These are phyloP conservation scores for Omphalotus olearius DNA, from an alignment of 1,284 basidiomycete species.

Conservation along the genomic window DNA sequence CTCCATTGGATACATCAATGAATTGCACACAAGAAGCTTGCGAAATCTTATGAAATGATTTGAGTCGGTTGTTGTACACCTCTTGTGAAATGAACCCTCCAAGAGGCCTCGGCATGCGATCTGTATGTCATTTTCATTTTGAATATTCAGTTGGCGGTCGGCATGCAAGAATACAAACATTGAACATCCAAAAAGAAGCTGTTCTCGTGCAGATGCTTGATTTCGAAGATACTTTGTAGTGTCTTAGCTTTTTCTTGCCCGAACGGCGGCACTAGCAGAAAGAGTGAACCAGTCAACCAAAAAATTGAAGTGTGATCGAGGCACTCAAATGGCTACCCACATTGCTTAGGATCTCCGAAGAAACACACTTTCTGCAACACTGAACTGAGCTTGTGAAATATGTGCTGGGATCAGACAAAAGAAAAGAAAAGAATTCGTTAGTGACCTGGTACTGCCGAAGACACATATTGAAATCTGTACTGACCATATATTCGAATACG, in stretches of 20 bases:
- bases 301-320: neutral
- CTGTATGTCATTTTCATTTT: conserved; percentile 22
- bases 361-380: conserved; percentile 34
- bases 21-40: conserved; percentile 32
- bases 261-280: conserved; percentile 41
- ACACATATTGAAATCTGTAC: conserved; percentile 14
- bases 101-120: conserved; percentile 45
- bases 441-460: conserved; percentile 17
- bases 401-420: neutral
- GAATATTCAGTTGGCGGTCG: neutral
- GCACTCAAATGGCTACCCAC: conserved; percentile 22
- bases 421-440: too few relatives aligned
- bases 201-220: conserved; percentile 32
- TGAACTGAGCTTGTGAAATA: conserved; percentile 30
- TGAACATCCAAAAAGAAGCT: conserved; percentile 40
- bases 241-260: conserved; percentile 35
- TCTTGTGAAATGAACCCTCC: conserved; percentile 42
- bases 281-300: neutral
- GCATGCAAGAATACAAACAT: conserved; percentile 27
- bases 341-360: conserved; percentile 45
- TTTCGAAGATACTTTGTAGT: conserved; percentile 43
- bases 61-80: conserved; percentile 38
- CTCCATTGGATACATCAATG: conserved; percentile 38
- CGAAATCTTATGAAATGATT: conserved; percentile 30
- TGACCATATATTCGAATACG: conserved; percentile 38